Evolutionary conservation across 345 rosid genomes (phyloP), one percentile per base, ranked within the genome.

Genomic region (Gossypium raimondii): DNA sequence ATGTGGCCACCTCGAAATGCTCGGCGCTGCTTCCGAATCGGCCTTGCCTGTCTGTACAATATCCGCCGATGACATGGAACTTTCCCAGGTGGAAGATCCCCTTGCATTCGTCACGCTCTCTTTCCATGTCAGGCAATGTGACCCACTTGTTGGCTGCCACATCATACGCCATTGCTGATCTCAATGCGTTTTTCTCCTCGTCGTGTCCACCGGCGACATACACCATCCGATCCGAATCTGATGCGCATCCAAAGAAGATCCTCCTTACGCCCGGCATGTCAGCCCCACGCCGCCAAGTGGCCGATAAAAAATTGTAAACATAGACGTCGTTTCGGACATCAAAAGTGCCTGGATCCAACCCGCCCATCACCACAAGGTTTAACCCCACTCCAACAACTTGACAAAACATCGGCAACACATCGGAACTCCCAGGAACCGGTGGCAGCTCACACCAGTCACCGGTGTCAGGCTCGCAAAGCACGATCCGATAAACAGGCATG

Each of bases 121-220:
- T 81, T 17, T 81, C 79, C 98, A 94, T 89, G 82, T 91, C 88
- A 9, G 97, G 94, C 61, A 92, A 43, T 0, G 57, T 18, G 20
- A 44, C 3, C 97, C 98, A 94, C 80, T 25, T 78, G 44, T 94
- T 80, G 25, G 50, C 82, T 0, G 48, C 85, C 85, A 86, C 91
- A 78, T 92, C 92, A 81, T 92, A 92, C 0, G 83, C 73, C 53
- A 87, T 18, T 0, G 89, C 86, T 11, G 98, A 88, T 67, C 61
- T 86, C 79, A 94, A 69, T 2, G 98, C 95, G 20, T 82, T 85
- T 66, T 91, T 91, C 24, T 88, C 92, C 0, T 63, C 83, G 5
- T 89, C 97, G 13, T 92, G 97, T 7, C 98, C 97, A 0, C 98
- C 97, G 0, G 90, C 89, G 7, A 94, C 88, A 25, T 81, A 79